Base-by-base conservation (phyloP, 495 filamentous ascomycete species). In the Friedmanniomyces endolithicus region DNA sequence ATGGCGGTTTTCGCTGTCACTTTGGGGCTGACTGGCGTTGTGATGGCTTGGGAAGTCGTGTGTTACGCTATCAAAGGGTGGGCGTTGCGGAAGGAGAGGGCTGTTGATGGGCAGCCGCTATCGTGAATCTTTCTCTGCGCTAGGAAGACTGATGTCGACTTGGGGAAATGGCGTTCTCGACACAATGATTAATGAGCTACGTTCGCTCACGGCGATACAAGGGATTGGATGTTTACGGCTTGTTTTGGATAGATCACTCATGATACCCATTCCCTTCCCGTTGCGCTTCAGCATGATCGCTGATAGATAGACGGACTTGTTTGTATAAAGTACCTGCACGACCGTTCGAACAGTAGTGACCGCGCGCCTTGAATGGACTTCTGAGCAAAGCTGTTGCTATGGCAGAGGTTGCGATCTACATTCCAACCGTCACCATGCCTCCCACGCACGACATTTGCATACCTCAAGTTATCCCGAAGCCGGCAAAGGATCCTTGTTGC, bases 1-100 rank as follows among this genome's bases (percentile, higher is more conserved):
- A 96, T 95, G 90, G 94, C 95, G 69, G 78, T 87, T 56, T 92
- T 95, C 70, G 95, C 88, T 1, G 82, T 96, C 8, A 84, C 82
- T 24, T 83, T 95, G 78, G 90, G 90, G 3, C 64, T 90, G 37
- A 84, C 85, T 12, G 83, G 82, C 0, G 78, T 96, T 61, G 67
- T 94, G 34, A 92, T 96, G 87, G 84, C 88, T 0, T 92, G 86
- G 80, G 77, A 83, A 48, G 77, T 90, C 27, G 49, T 88, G 31
- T 67, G 85, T 2, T 78, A 95, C 48, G 82, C 90, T n/a, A 67
- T 96, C 61, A 95, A 94, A 68, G 90, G 88, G 17, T 95, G 87
- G 88, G 87, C 88, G 1, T 68, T 82, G 16, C 78, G 82, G 61
- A 78, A 72, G 55, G 81, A 90, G 50, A 48, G 34, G 17, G 55